Percentiles rank a stretch among this genome's conserved stretches.
These are phyloP conservation scores for Coemansia sp. DNA, from an alignment of 192 early-diverging fungal species.

Conservation along the genomic window DNA sequence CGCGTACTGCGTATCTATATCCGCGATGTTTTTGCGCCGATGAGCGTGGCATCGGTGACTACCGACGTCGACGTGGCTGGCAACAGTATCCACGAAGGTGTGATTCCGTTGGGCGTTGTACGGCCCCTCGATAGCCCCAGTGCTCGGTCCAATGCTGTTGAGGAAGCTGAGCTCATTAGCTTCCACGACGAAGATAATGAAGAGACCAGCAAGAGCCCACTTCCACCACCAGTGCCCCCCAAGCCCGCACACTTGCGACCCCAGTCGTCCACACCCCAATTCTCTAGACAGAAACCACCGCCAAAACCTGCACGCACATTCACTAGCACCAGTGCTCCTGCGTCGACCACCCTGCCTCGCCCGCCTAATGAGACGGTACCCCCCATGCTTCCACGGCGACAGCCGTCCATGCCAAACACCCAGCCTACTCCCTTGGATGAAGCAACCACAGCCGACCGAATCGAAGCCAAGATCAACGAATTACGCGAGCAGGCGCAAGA, in stretches of 20 bases:
- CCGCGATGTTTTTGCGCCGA: slow-evolving; percentile 61
- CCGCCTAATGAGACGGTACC: no score
- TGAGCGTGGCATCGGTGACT: slow-evolving; percentile 37
- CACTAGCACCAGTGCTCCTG: slow-evolving; percentile 10
- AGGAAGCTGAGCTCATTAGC: slow-evolving; percentile 13
- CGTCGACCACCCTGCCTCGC: slow-evolving; percentile 24
- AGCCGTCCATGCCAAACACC: not conserved
- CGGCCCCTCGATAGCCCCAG: slow-evolving; percentile 12
- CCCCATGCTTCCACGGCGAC: not conserved
- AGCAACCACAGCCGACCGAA: slow-evolving; percentile 12
- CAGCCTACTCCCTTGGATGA: not conserved
- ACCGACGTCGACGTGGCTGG: slow-evolving; percentile 34
- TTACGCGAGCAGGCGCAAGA: slow-evolving; percentile 46
- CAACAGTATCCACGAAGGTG: slow-evolving; percentile 11
- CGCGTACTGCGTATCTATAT: slow-evolving; percentile 86
- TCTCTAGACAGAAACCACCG: not conserved
- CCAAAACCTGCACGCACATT: slow-evolving; percentile 11
- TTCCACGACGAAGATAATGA: slow-evolving; percentile 2
- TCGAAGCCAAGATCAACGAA: slow-evolving; percentile 25
- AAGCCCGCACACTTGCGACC: slow-evolving; percentile 32
- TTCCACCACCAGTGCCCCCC: slow-evolving; percentile 32
- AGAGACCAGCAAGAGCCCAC: no score
- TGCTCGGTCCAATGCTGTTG: not conserved
- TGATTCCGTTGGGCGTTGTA: slow-evolving; percentile 40
- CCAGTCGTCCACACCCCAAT: not conserved